Percentiles rank a stretch among this genome's conserved stretches.
phyloP scores from a whole-genome alignment of 768 basidiomycete species.

The Tylopilus vinaceipallidus region DNA sequence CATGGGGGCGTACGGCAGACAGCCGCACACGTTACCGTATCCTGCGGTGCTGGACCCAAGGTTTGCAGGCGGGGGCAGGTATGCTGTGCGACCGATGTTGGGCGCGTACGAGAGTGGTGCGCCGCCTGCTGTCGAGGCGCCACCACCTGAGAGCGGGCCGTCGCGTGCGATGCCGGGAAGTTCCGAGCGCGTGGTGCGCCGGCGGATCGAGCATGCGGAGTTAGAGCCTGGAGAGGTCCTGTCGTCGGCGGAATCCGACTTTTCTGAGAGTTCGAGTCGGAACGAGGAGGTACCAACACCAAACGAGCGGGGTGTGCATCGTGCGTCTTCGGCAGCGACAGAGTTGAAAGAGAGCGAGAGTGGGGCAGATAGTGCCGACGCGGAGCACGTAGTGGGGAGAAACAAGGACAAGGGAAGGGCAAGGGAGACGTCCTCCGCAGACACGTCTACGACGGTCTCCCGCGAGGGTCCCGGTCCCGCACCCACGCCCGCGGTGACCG shows the following conservation, averaged over 20 bases:
- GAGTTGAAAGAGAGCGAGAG: background rate
- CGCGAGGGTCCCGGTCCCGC: background rate
- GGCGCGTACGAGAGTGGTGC: background rate
- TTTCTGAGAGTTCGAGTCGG: constrained; percentile 23
- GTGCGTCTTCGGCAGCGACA: background rate
- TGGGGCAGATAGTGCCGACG: background rate
- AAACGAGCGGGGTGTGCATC: constrained; percentile 7
- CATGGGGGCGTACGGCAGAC: constrained; percentile 1
- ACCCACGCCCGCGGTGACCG: too few relatives aligned
- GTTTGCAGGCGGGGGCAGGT: background rate
- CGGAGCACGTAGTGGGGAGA: background rate
- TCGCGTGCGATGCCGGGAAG: background rate
- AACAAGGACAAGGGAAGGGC: constrained; percentile 9
- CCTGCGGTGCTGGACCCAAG: constrained; percentile 14
- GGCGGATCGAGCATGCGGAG: constrained; percentile 4
- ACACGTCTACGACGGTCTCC: background rate
- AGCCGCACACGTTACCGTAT: constrained; percentile 9
- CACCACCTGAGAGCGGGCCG: background rate
- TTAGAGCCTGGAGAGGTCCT: constrained; percentile 28
- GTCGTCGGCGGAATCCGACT: constrained; percentile 24
- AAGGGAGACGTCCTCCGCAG: constrained; percentile 4
- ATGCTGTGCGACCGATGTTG: background rate
- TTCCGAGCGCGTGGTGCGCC: background rate
- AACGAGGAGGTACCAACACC: constrained; percentile 15
- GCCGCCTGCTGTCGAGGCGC: background rate